phyloP scores from a whole-genome alignment of 192 early-diverging fungal species.

The Coemansia sp. region DNA sequence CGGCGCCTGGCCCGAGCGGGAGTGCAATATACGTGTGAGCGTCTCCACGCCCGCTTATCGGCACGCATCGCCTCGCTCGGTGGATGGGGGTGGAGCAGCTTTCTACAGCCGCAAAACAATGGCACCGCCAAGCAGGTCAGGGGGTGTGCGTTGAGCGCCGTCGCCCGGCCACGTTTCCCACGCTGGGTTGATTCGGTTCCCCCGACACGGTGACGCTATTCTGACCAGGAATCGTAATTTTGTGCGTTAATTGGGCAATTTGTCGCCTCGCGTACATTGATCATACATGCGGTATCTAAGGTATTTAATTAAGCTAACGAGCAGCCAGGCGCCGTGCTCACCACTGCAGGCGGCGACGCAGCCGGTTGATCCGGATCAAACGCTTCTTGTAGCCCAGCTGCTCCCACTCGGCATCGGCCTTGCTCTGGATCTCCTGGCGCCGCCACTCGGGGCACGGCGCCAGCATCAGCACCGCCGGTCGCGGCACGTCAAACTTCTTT shows the following conservation, averaged over 20 bases:
- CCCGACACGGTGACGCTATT: not conserved
- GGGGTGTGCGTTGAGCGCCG: not conserved
- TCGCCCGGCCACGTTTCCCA: constrained; percentile 7
- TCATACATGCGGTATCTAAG: not conserved
- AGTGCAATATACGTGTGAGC: too few relatives aligned
- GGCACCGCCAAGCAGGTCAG: not conserved
- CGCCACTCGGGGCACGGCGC: constrained; percentile 43
- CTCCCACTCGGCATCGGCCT: constrained; percentile 45
- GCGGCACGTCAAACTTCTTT: constrained; percentile 43
- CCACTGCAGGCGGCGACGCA: constrained; percentile 50
- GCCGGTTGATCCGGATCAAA: constrained; percentile 46
- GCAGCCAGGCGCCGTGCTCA: too few relatives aligned
- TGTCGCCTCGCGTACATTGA: not conserved
- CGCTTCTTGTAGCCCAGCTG: constrained; percentile 48
- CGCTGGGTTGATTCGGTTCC: constrained; percentile 1
- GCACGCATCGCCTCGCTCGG: not conserved
- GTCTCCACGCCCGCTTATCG: too few relatives aligned
- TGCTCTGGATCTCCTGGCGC: constrained; percentile 32
- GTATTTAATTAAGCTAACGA: constrained; percentile 2
- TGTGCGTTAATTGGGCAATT: too few relatives aligned
- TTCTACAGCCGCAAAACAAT: not conserved
- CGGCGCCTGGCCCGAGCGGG: too few relatives aligned
- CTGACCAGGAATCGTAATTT: too few relatives aligned
- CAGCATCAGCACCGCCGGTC: constrained; percentile 23
- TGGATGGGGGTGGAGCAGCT: too few relatives aligned